Evolutionary conservation across 208 protist genomes (phyloP).

Genomic region (Leishmania braziliensis): DNA sequence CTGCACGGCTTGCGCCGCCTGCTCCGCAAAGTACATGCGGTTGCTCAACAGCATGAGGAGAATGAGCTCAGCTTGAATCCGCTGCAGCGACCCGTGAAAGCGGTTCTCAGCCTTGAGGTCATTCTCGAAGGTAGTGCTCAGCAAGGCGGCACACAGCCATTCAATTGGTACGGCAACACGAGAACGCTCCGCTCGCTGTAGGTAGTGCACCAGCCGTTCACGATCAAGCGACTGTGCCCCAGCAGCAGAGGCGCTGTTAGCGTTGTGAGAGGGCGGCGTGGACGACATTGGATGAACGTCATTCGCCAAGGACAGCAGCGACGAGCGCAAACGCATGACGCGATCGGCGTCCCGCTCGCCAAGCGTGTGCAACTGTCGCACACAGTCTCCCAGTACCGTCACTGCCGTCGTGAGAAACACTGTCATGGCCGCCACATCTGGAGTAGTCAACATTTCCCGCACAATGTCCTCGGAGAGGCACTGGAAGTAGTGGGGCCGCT

Average conservation of each 20-base stretch:
- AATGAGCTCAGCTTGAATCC: constrained; percentile 44
- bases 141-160: constrained; percentile 57
- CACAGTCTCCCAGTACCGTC: constrained; percentile 29
- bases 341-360: constrained; percentile 31
- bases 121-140: constrained; percentile 49
- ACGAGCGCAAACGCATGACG: constrained; percentile 33
- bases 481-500: constrained; percentile 33
- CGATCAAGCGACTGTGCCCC: neutral
- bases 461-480: constrained; percentile 39
- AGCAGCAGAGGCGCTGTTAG: neutral
- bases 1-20: constrained; percentile 45
- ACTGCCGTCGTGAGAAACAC: constrained; percentile 15
- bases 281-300: constrained; percentile 7
- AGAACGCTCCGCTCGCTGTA: constrained; percentile 32
- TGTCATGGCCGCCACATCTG: constrained; percentile 7
- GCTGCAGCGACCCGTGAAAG: constrained; percentile 44
- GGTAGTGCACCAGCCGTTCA: constrained; percentile 28
- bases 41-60: constrained; percentile 74
- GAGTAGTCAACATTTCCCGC: constrained; percentile 15
- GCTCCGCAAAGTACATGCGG: constrained; percentile 62
- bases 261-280: neutral
- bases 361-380: constrained; percentile 31
- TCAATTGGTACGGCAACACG: constrained; percentile 48
- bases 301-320: constrained; percentile 44
- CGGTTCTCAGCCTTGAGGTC: constrained; percentile 74